Conservation (phyloP, 768 basidiomycete genomes). For the Daedaleopsis nitida region DNA sequence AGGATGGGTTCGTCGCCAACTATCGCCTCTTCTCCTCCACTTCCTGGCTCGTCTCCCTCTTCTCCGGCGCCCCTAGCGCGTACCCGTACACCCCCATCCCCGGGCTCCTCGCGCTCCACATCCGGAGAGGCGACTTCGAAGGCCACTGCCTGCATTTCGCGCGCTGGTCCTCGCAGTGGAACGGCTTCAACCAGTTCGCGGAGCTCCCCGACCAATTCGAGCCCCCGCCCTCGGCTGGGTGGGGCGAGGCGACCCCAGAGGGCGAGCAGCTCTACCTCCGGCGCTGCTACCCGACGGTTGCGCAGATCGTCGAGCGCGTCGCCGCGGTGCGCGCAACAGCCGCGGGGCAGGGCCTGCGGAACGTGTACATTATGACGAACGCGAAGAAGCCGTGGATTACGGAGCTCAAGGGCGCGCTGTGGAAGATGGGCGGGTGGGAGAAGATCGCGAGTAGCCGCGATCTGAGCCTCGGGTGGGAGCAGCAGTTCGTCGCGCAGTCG, state of each 20-base stretch:
- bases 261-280: constrained; percentile 36
- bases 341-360: constrained; percentile 36
- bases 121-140: no score
- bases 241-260: constrained; percentile 26
- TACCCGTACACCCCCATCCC: constrained; percentile 31
- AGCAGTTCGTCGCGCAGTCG: constrained; percentile 56
- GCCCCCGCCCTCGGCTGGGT: constrained; percentile 26
- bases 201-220: no score
- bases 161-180: constrained; percentile 43
- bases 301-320: constrained; percentile 51
- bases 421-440: constrained; percentile 44
- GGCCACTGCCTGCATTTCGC: no score
- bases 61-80: constrained; percentile 4
- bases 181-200: constrained; percentile 57
- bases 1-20: constrained; percentile 51
- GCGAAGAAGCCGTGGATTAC: constrained; percentile 51
- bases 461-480: constrained; percentile 52
- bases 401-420: constrained; percentile 45
- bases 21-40: constrained; percentile 39
- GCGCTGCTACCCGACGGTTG: constrained; percentile 56
- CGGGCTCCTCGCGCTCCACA: no score
- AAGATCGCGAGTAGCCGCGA: constrained; percentile 57
- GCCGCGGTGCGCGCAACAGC: constrained; percentile 26
- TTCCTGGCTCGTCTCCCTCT: constrained; percentile 11
- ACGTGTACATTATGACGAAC: constrained; percentile 69